phyloP scores from a whole-genome alignment of 495 filamentous ascomycete genomes.

The Xylaria grammica region DNA sequence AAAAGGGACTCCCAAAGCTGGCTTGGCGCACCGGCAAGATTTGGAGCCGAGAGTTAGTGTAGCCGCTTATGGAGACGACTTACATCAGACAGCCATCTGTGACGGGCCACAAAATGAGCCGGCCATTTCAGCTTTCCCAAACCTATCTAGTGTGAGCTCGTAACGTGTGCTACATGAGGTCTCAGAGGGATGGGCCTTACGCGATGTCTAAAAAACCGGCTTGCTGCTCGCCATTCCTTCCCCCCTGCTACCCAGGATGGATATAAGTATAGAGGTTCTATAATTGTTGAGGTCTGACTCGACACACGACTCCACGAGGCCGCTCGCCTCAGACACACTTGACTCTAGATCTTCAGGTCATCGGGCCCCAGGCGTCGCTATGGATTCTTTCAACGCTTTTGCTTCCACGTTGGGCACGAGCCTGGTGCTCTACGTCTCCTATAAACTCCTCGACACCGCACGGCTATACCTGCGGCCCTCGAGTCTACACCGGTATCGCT shows the following conservation, averaged over 20 bases:
- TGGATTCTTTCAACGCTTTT: constrained; percentile 10
- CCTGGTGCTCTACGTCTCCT: constrained; percentile 14
- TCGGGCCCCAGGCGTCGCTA: too few relatives aligned
- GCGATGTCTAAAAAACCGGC: too few relatives aligned
- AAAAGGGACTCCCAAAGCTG: background rate
- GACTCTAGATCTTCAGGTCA: too few relatives aligned
- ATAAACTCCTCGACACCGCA: constrained; percentile 12
- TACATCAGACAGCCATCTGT: background rate
- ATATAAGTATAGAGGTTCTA: background rate
- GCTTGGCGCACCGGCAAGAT: constrained; percentile 21
- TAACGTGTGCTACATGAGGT: background rate
- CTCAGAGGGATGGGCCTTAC: too few relatives aligned
- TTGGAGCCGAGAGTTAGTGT: constrained; percentile 20
- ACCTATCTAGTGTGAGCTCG: background rate
- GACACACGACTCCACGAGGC: background rate
- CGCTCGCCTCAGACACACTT: too few relatives aligned
- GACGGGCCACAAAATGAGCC: background rate
- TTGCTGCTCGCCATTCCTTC: too few relatives aligned
- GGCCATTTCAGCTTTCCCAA: background rate
- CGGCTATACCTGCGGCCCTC: constrained; percentile 19
- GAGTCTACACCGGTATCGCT: constrained; percentile 9
- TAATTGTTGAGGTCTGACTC: background rate
- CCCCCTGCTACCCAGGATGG: background rate
- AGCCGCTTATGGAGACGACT: constrained; percentile 5
- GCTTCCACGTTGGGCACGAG: constrained; percentile 14